Conservation (phyloP, 2,329 filamentous ascomycete species). For the Madurella fahalii region DNA sequence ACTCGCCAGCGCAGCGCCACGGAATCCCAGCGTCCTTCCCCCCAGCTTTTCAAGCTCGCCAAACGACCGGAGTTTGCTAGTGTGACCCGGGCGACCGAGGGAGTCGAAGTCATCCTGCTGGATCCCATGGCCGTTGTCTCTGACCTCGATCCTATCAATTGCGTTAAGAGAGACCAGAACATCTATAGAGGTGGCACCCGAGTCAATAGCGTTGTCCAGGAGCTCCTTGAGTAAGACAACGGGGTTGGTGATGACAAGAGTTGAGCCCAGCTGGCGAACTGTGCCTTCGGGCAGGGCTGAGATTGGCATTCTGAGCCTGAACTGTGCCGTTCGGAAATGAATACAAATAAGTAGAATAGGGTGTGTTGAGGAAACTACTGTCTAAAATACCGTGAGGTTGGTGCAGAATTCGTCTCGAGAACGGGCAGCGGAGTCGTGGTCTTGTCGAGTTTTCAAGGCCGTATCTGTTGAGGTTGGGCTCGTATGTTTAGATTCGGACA, state of each 20-base stretch:
- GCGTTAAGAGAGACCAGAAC: constrained; percentile 62
- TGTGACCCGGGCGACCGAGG: constrained; percentile 64
- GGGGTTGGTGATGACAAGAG: constrained; percentile 57
- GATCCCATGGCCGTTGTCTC: constrained; percentile 72
- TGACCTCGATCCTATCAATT: constrained; percentile 64
- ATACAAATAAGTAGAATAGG: background rate
- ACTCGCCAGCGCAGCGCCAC: constrained; percentile 69
- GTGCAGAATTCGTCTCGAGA: background rate
- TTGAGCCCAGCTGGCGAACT: constrained; percentile 56
- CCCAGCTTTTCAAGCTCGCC: constrained; percentile 56
- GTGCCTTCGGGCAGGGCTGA: constrained; percentile 45
- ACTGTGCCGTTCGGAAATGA: background rate
- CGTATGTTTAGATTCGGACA: background rate
- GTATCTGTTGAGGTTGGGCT: background rate
- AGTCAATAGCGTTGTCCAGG: constrained; percentile 72
- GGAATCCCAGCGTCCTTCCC: constrained; percentile 65
- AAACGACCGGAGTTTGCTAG: constrained; percentile 67
- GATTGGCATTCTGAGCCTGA: constrained; percentile 43
- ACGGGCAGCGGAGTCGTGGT: background rate
- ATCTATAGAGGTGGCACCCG: constrained; percentile 61
- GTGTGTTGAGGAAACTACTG: background rate
- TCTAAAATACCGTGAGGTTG: no score
- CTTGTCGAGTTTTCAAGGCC: background rate
- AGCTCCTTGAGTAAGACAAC: constrained; percentile 68
- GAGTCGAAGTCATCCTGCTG: constrained; percentile 54